A percentile compares a stretch with the other conserved stretches of the same genome.
Conservation (phyloP, 352 stramenopile genomes). For the Phytopythium helicoides region DNA sequence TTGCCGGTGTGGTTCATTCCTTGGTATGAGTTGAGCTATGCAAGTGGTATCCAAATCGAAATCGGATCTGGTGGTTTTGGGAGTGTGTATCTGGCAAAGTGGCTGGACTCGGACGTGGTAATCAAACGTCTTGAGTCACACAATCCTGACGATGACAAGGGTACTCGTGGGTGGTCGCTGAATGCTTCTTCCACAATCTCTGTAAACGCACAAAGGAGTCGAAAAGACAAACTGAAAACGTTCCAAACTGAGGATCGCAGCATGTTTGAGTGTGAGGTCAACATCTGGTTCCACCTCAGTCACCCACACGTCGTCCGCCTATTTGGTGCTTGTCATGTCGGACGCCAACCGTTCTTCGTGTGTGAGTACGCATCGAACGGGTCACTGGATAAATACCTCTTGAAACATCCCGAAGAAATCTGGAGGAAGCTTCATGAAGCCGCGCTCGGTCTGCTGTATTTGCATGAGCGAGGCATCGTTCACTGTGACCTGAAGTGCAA, state of each 20-base stretch:
- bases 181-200: too few species aligned
- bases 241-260: conserved; percentile 9
- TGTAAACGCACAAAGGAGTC: background rate
- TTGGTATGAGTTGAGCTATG: background rate
- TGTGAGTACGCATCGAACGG: background rate
- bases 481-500: background rate
- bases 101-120: background rate
- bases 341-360: conserved; percentile 1
- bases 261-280: conserved; percentile 18
- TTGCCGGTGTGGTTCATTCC: conserved; percentile 1
- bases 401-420: background rate
- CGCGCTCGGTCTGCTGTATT: background rate
- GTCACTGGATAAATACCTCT: background rate
- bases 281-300: conserved; percentile 28
- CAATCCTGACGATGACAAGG: too few species aligned
- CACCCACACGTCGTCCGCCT: too few species aligned
- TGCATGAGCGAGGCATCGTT: conserved; percentile 1
- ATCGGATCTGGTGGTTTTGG: background rate
- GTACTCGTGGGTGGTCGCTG: too few species aligned
- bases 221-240: background rate
- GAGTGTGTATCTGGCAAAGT: background rate
- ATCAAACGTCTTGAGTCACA: background rate
- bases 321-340: conserved; percentile 20
- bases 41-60: too few species aligned
- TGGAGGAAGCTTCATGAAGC: background rate